Percentiles rank a stretch among this genome's conserved stretches.
phyloP scores from a whole-genome alignment of 2,329 filamentous ascomycete genomes.

The Penicillium sp. region DNA sequence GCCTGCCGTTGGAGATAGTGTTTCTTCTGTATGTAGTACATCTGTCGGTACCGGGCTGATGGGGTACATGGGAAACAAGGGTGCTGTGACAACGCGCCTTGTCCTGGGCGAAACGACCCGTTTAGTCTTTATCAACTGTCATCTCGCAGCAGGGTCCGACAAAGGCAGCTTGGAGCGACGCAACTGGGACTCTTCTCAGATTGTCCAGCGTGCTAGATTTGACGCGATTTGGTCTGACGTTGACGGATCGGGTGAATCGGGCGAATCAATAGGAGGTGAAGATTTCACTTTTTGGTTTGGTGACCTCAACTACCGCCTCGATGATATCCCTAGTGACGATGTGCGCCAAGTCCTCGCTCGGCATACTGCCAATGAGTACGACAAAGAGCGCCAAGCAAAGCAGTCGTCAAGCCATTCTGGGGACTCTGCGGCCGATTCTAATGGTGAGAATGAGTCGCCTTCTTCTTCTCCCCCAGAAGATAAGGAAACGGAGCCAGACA shows the following conservation, averaged over 20 bases:
- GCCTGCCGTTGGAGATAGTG: constrained; percentile 66
- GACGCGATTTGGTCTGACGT: constrained; percentile 68
- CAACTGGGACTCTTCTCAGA: constrained; percentile 85
- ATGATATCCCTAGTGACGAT: constrained; percentile 84
- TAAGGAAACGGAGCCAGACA: constrained; percentile 14
- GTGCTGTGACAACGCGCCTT: constrained; percentile 76
- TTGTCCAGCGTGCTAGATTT: constrained; percentile 73
- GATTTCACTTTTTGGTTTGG: constrained; percentile 97
- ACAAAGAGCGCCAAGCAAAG: constrained; percentile 47
- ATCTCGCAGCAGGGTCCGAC: constrained; percentile 84
- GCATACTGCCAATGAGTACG: constrained; percentile 77
- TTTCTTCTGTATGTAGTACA: constrained; percentile 77
- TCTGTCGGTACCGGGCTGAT: constrained; percentile 85
- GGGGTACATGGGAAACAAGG: constrained; percentile 96
- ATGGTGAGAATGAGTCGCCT: constrained; percentile 2
- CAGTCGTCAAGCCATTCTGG: constrained; percentile 12
- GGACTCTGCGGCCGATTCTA: not conserved
- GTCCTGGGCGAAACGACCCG: constrained; percentile 86
- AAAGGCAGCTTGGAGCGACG: constrained; percentile 73
- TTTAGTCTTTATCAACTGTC: constrained; percentile 85
- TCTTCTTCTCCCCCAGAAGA: constrained; percentile 1
- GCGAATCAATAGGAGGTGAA: constrained; percentile 74
- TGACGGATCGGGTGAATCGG: constrained; percentile 52
- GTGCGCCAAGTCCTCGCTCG: constrained; percentile 79
- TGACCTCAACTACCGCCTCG: constrained; percentile 90